Evolutionary conservation across 768 basidiomycete genomes (phyloP).

Genomic region (Amanita pallidorosea): DNA sequence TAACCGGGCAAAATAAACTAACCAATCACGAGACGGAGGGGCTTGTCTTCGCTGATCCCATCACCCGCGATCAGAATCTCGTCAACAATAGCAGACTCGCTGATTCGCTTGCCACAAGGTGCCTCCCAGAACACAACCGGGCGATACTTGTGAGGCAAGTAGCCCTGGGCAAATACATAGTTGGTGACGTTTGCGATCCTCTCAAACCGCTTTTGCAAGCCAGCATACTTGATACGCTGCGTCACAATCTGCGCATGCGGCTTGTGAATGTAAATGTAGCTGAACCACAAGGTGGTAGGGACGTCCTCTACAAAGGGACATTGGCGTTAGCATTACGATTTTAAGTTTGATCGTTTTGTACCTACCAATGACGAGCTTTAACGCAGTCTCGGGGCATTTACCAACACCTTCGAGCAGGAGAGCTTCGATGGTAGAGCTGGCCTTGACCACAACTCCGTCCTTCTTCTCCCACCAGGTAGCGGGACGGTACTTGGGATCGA

Average conservation of each 20-base stretch:
- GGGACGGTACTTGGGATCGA: conserved; percentile 31
- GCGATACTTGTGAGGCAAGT: conserved; percentile 22
- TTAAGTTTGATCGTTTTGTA: neutral
- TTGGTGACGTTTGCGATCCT: conserved; percentile 36
- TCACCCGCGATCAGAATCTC: conserved; percentile 20
- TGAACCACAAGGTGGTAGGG: conserved; percentile 31
- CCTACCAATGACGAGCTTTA: conserved; percentile 36
- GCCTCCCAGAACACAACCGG: conserved; percentile 31
- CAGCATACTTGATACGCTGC: conserved; percentile 33
- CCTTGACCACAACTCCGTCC: conserved; percentile 24
- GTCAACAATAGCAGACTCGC: conserved; percentile 14
- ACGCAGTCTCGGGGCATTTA: conserved; percentile 29
- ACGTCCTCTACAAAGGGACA: conserved; percentile 24
- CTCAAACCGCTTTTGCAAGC: conserved; percentile 20
- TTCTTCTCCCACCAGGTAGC: conserved; percentile 34
- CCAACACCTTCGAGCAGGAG: conserved; percentile 26
- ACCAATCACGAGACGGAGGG: conserved; percentile 28
- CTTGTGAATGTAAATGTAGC: conserved; percentile 27
- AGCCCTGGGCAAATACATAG: conserved; percentile 31
- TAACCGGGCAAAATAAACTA: conserved; percentile 9
- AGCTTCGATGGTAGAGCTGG: conserved; percentile 23
- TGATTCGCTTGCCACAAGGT: conserved; percentile 22
- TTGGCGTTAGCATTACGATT: neutral
- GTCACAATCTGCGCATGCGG: conserved; percentile 19
- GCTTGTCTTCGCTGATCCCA: conserved; percentile 23